Percentiles rank a stretch among this genome's conserved stretches.
These are phyloP conservation scores for Zymoseptoria tritici DNA, from an alignment of 2,329 filamentous ascomycete genomes.

Conservation along the genomic window DNA sequence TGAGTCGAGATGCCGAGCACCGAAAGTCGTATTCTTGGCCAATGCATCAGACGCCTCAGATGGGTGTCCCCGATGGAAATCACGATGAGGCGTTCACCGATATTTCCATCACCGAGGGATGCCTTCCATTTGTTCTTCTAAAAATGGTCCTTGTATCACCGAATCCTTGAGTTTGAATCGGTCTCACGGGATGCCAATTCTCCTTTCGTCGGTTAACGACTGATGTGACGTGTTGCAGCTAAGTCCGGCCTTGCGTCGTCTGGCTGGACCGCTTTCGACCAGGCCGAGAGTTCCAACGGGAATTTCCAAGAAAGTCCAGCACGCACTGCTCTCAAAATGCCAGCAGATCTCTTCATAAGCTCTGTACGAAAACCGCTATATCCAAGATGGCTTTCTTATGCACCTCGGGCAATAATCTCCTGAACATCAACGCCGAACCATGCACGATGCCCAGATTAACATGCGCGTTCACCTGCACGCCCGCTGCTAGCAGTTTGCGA, in stretches of 20 bases:
- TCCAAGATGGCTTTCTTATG: slow-evolving; percentile 17
- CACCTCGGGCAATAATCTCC: slow-evolving; percentile 21
- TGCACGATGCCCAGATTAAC: slow-evolving; percentile 25
- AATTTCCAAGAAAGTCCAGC: background rate
- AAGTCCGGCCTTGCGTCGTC: too few relatives aligned
- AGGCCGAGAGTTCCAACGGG: too few relatives aligned
- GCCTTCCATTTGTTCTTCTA: background rate
- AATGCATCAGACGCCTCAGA: background rate
- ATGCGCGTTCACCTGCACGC: slow-evolving; percentile 19
- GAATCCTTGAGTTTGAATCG: too few relatives aligned
- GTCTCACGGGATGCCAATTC: too few relatives aligned
- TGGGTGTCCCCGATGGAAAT: background rate
- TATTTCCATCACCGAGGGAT: background rate
- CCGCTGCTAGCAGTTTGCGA: slow-evolving; percentile 21
- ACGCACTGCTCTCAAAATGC: background rate
- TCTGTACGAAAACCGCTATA: slow-evolving; percentile 22
- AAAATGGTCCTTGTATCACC: background rate
- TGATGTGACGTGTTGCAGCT: too few relatives aligned
- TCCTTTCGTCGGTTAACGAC: too few relatives aligned
- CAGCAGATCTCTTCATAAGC: slow-evolving; percentile 6
- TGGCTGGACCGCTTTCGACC: too few relatives aligned
- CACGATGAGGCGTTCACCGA: background rate
- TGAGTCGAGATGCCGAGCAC: too few relatives aligned
- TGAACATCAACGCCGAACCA: slow-evolving; percentile 18
- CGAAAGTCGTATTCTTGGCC: background rate